Base-by-base conservation (phyloP, 768 basidiomycete genomes). In the Phlebiopsis flavidoalba region DNA sequence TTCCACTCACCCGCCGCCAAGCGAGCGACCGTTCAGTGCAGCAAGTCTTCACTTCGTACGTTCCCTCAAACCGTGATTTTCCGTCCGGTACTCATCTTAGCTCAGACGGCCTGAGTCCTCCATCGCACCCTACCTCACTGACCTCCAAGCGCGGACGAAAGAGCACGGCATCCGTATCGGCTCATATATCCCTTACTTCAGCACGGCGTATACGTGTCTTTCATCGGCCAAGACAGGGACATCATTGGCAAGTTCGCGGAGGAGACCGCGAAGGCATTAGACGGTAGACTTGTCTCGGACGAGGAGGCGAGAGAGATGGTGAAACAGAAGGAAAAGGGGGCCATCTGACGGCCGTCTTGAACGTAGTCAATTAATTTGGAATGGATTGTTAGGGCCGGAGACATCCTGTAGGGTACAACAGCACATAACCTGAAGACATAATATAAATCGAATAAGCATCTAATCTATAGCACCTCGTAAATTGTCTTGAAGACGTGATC, bases 61-160 rank as follows among this genome's bases (percentile, higher is more conserved):
- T 68, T 49, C 75, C 63, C 57, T n/a, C 40, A 55, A n/a, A 2
- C 53, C 57, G 40, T 52, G 37, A 49, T n/a, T 26, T 11, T 26
- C 59, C 46, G 40, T 46, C 33, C 45, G 48, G 22, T 21, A 65
- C 21, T 60, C 45, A 46, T 24, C 31, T 24, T 45, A 35, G 57
- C 37, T 64, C 79, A 77, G 91, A 71, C 65, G 84, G 43, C 82
- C 91, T 0, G 95, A 98, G 76, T 92, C 91, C 1, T 83, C 84
- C n/a, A 87, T 88, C 49, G 85, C 95, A 15, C 95, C 95, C 0
- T 97, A 88, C 73, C 79, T 98, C 24, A 89, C 91, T 0, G 76
- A 80, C 10, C 80, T 98, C 0, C 88, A 91, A 69, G 79, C 81
- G 43, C 85, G 90, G 53, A 82, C 93, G 2, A 83, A 80, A 67